These are phyloP conservation scores for Chlorella vulgaris DNA, from an alignment of 139 green algal species.

Conservation along the genomic window DNA sequence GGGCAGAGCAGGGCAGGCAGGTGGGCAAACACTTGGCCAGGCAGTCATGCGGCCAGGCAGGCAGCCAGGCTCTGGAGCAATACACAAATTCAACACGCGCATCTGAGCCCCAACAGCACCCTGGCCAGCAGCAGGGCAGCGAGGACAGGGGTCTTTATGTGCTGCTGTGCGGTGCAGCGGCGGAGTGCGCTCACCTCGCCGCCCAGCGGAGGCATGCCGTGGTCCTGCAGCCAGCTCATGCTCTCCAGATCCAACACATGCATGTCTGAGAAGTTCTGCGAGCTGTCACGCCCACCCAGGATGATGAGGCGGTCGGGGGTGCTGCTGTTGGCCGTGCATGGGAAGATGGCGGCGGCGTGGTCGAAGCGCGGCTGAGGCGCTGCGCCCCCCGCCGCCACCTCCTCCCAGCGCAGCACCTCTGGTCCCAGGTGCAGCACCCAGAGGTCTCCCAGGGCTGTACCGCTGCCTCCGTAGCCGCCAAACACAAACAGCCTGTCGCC, in stretches of 20 bases:
- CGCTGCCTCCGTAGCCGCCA: slow-evolving; percentile 81
- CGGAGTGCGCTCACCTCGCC: slow-evolving; percentile 26
- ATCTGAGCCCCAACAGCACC: no score
- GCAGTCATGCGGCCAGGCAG: no score
- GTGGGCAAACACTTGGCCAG: not conserved
- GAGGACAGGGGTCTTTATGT: no score
- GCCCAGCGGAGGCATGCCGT: slow-evolving; percentile 38
- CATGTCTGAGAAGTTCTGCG: slow-evolving; percentile 72
- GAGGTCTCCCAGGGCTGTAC: slow-evolving; percentile 76
- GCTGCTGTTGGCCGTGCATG: slow-evolving; percentile 68
- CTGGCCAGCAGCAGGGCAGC: no score
- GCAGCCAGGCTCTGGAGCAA: no score
- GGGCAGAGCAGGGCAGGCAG: not conserved
- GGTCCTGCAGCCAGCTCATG: slow-evolving; percentile 68
- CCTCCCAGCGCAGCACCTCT: slow-evolving; percentile 33
- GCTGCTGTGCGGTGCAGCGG: no score
- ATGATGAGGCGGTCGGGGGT: slow-evolving; percentile 80
- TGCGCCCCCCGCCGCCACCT: slow-evolving; percentile 1
- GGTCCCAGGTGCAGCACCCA: slow-evolving; percentile 69
- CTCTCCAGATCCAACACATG: slow-evolving; percentile 77
- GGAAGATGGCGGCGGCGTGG: slow-evolving; percentile 67
- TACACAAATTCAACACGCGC: no score
- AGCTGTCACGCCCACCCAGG: slow-evolving; percentile 81
- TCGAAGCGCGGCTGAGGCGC: slow-evolving; percentile 71
- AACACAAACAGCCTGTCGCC: slow-evolving; percentile 73